Base-by-base conservation (phyloP, 2,329 filamentous ascomycete genomes). In the Arthrobotrys pseudoclavata region DNA sequence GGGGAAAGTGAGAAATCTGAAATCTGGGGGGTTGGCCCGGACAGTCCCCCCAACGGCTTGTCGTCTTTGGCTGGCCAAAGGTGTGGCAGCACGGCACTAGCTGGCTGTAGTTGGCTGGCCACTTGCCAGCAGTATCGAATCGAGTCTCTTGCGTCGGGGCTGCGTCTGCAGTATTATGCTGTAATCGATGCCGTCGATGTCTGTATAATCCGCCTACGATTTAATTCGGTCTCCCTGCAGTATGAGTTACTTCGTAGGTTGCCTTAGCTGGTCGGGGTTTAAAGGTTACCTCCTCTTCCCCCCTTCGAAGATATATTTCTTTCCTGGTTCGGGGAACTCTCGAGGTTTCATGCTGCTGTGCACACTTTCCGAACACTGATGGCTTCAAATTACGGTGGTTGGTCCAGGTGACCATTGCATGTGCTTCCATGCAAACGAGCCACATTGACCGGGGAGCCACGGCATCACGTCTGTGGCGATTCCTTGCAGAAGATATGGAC, bases 301-400 rank as follows among this genome's bases (percentile, higher is more conserved):
- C 40, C 60, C 42, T 42, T 40, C 62, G 40, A 61, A 60, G 55
- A 66, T 55, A 64, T 52, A 69, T 69, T 52, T 69, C 60, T 68
- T 70, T 50, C 66, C 72, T 37, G 42, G 69, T 62, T 64, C 47
- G 72, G 70, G 64, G 69, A 69, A 70, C 64, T 57, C 55, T 69
- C 61, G 13, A 42, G 34, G 42, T 60, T 60, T 42, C 55, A 50
- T 20, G 40, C 29, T 20, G 40, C 29, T 50, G 18, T 70, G 42
- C 64, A 60, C 24, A 48, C 45, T 63, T 62, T 55, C 20, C 53
- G 31, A 45, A 42, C 40, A 57, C 66, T 45, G 53, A 37, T 60
- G 66, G 40, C 37, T 70, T 66, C 74, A 71, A 71, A 71, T 67
- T 71, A 61, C 74, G 74, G 72, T 70, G 67, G 74, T 70, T 77